A percentile compares a stretch with the other conserved stretches of the same genome.
phyloP scores from a whole-genome alignment of 331 rosid genomes.

The Telfairia occidentalis region DNA sequence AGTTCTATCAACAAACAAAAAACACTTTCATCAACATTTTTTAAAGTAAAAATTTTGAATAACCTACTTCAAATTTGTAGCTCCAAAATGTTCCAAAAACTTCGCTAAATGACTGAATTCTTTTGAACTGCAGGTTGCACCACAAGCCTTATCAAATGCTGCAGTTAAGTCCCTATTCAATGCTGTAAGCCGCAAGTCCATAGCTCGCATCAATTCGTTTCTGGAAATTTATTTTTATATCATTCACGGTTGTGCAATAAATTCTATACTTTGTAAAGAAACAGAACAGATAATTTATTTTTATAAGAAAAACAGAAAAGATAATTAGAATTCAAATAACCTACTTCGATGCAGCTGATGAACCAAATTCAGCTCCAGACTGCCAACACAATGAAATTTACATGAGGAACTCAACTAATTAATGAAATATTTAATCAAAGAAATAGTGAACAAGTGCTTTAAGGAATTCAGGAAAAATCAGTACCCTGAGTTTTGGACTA shows the following conservation, averaged over 20 bases:
- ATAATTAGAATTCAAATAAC: constrained; percentile 33
- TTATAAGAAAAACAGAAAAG: constrained; percentile 20
- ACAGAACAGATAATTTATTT: constrained; percentile 20
- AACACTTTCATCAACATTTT: not conserved
- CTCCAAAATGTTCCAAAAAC: constrained; percentile 62
- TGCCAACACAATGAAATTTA: constrained; percentile 29
- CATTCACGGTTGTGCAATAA: constrained; percentile 19
- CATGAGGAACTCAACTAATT: constrained; percentile 15
- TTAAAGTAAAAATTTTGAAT: not conserved
- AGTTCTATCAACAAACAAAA: not conserved
- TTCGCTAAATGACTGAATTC: constrained; percentile 39
- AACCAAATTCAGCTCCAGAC: constrained; percentile 39
- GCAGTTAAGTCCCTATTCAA: constrained; percentile 46
- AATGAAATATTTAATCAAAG: not conserved
- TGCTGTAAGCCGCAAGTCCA: constrained; percentile 79
- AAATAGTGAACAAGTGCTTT: constrained; percentile 16
- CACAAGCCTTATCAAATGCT: constrained; percentile 38
- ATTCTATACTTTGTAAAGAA: not conserved
- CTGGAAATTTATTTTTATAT: constrained; percentile 44
- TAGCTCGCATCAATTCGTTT: constrained; percentile 77
- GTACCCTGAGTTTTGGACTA: constrained; percentile 28
- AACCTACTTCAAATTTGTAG: constrained; percentile 56
- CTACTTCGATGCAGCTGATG: constrained; percentile 80
- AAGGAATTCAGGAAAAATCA: constrained; percentile 16
- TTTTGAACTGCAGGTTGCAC: constrained; percentile 34